Conservation (phyloP, 148 eudicot genomes). For the Vaccinium macrocarpon region DNA sequence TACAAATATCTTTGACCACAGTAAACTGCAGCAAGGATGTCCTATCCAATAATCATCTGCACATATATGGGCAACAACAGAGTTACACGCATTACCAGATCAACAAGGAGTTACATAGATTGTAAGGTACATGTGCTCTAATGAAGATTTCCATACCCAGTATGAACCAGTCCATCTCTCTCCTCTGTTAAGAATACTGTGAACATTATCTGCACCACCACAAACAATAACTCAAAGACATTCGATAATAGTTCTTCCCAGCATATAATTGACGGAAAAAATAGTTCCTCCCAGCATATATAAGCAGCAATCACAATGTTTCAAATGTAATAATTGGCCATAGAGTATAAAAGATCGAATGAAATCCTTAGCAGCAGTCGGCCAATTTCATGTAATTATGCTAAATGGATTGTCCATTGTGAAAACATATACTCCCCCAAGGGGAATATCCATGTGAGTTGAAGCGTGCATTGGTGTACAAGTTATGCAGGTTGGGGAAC, state of each 20-base stretch:
- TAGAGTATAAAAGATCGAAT: not conserved
- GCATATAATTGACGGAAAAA: not conserved
- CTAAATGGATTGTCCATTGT: not conserved
- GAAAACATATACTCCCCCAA: not conserved
- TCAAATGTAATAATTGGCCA: not conserved
- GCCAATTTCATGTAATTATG: not conserved
- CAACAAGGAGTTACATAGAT: not conserved
- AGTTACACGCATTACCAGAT: not conserved
- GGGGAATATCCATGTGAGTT: not conserved
- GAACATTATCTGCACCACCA: constrained; percentile 62
- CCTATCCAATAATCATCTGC: not conserved
- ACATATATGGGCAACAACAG: not conserved
- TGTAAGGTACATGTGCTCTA: not conserved
- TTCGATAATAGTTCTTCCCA: not conserved
- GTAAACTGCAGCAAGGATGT: not conserved
- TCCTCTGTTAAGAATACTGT: constrained; percentile 56
- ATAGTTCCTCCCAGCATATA: not conserved
- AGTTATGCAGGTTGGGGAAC: not conserved
- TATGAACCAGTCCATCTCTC: constrained; percentile 75
- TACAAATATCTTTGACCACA: not conserved
- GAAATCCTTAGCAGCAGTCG: too few relatives aligned
- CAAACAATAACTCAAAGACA: constrained; percentile 1
- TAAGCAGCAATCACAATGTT: not conserved
- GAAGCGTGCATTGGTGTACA: not conserved
- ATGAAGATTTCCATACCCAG: constrained; percentile 48